A percentile compares a stretch with the other conserved stretches of the same genome.
phyloP scores from a whole-genome alignment of 345 rosid species.

The Xanthoceras sorbifolium region DNA sequence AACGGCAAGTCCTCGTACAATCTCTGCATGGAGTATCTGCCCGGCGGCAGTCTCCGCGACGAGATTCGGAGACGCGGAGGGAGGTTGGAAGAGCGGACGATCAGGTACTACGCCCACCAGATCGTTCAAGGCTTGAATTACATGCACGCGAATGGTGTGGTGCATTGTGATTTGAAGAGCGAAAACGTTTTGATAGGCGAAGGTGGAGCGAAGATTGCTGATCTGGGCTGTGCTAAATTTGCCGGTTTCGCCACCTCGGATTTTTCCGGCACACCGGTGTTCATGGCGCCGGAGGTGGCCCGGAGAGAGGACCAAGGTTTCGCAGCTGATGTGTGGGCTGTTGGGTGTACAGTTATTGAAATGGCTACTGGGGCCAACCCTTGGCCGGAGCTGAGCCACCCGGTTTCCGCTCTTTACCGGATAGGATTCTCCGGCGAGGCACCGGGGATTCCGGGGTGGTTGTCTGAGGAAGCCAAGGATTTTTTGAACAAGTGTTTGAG shows the following conservation, averaged over 20 bases:
- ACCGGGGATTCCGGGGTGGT: conserved; percentile 67
- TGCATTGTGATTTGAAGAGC: conserved; percentile 82
- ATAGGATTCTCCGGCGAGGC: conserved; percentile 72
- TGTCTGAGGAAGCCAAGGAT: conserved; percentile 62
- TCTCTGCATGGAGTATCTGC: conserved; percentile 62
- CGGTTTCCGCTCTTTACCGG: conserved; percentile 62
- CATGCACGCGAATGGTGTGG: conserved; percentile 61
- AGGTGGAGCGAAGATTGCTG: conserved; percentile 65
- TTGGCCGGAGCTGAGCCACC: conserved; percentile 67
- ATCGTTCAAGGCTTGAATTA: conserved; percentile 59
- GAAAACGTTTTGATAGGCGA: conserved; percentile 63
- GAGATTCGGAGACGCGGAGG: conserved; percentile 60
- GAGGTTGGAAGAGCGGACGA: conserved; percentile 48
- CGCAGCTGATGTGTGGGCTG: conserved; percentile 87
- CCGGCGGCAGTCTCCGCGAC: conserved; percentile 72
- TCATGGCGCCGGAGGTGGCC: conserved; percentile 94
- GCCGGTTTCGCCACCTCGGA: conserved; percentile 25
- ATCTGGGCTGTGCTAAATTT: conserved; percentile 77
- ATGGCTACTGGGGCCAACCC: conserved; percentile 76
- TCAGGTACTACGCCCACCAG: conserved; percentile 43
- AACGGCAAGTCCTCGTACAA: conserved; percentile 43
- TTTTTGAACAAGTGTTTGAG: conserved; percentile 66
- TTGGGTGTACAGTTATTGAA: conserved; percentile 76
- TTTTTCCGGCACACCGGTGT: conserved; percentile 87
- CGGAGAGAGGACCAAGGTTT: conserved; percentile 83